Evolutionary conservation across 1,139 yeast genomes (phyloP).

Genomic region (Zygoascus meyerae): DNA sequence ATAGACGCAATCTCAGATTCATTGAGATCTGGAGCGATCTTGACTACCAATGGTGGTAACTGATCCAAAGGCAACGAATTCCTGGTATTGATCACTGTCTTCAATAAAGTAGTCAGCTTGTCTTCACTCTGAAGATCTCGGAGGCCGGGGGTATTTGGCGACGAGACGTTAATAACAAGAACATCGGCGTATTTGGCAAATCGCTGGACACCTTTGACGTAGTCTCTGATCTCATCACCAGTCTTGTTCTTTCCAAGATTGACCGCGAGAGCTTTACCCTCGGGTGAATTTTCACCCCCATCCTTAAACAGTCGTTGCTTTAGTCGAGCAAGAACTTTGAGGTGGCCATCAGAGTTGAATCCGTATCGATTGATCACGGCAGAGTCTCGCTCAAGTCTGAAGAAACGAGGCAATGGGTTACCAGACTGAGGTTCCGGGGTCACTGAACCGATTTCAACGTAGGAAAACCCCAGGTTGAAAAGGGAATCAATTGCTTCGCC

Average conservation of each 20-base stretch:
- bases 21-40: constrained; percentile 87
- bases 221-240: constrained; percentile 86
- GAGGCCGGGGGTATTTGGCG: constrained; percentile 95
- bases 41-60: constrained; percentile 66
- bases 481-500: constrained; percentile 90
- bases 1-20: constrained; percentile 78
- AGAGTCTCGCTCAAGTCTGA: constrained; percentile 74
- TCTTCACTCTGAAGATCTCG: constrained; percentile 77
- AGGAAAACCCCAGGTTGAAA: constrained; percentile 73
- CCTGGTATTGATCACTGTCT: constrained; percentile 40
- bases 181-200: constrained; percentile 86
- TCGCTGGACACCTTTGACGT: constrained; percentile 72
- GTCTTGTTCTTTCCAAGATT: constrained; percentile 88
- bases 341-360: constrained; percentile 87
- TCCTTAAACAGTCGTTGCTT: constrained; percentile 50
- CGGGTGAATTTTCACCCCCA: constrained; percentile 40
- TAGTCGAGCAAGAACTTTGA: constrained; percentile 59
- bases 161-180: constrained; percentile 84
- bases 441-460: constrained; percentile 88
- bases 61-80: constrained; percentile 26
- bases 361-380: constrained; percentile 95
- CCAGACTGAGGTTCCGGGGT: constrained; percentile 95
- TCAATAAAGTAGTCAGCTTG: constrained; percentile 60
- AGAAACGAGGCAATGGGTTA: constrained; percentile 84
- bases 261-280: constrained; percentile 66